phyloP scores from a whole-genome alignment of 495 filamentous ascomycete species.

The Neurospora pannonica region DNA sequence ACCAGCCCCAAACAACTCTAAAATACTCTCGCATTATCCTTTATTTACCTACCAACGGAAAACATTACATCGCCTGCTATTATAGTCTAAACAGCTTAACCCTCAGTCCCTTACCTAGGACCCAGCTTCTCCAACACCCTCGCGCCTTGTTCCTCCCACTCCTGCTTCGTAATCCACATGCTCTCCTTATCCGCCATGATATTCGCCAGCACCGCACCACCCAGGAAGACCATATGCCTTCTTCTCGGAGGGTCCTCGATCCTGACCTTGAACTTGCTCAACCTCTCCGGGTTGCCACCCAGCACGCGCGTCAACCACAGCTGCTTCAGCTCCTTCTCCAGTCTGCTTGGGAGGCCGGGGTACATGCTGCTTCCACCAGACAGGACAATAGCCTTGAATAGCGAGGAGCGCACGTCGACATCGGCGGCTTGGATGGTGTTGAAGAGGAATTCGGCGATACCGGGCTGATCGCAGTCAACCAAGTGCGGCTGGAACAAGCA shows the following conservation, averaged over 20 bases:
- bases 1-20: not conserved
- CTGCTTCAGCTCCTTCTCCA: constrained; percentile 99
- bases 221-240: constrained; percentile 98
- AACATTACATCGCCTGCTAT: not conserved
- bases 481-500: constrained; percentile 98
- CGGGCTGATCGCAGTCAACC: constrained; percentile 94
- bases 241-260: constrained; percentile 96
- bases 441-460: constrained; percentile 94
- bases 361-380: constrained; percentile 98
- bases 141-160: constrained; percentile 93
- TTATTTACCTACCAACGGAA: not conserved
- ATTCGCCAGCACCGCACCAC: constrained; percentile 92
- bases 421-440: constrained; percentile 96
- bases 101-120: constrained; percentile 43
- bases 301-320: constrained; percentile 92
- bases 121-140: constrained; percentile 84
- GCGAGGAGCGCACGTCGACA: constrained; percentile 81
- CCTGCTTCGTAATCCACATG: constrained; percentile 97
- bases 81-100: not conserved
- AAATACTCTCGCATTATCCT: not conserved
- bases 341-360: constrained; percentile 80
- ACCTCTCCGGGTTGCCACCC: constrained; percentile 77
- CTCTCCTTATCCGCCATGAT: constrained; percentile 97
- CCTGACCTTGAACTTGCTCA: constrained; percentile 98
- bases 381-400: constrained; percentile 96